Base-by-base conservation (phyloP, 177 flowering plant genomes). In the Tripterygium wilfordii region DNA sequence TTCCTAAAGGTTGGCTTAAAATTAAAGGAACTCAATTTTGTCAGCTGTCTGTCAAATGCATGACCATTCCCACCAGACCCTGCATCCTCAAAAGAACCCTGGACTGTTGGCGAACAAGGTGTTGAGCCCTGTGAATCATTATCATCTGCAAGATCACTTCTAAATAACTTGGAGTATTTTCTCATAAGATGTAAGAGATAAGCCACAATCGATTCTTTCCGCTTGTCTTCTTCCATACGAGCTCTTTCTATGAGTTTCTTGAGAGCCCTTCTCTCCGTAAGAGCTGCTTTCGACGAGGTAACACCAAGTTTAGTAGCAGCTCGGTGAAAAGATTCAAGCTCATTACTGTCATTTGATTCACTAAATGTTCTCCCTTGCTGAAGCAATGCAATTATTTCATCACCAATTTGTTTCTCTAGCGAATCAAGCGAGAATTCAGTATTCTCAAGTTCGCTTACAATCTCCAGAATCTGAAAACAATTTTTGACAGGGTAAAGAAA, bases 211-310 rank as follows among this genome's bases (percentile, higher is more conserved):
- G 47, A 62, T 52, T 57, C 69, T 65, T 72, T 80, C 18, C 13
- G 60, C 17, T 40, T 49, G 28, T 77, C 75, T 32, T 42, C 58
- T 10, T 60, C 64, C 5, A 27, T 42, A 52, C 62, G 33, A 46
- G 69, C 65, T 31, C 54, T 63, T 20, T 50, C 65, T 20, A 69
- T 66, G 10, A 68, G 58, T 54, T 54, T 80, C 50, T 62, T 71
- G 21, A 86, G 63, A 26, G 77, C 66, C 51, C 84, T 65, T 60
- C 52, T 69, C 70, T 85, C 95, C 17, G 69, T 75, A 63, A 80
- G 50, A 36, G 72, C 41, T 31, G 69, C 77, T 59, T 57, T 58
- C 17, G 60, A 51, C 43, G 90, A 75, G 30, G 70, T 60, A 32
- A 86, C 67, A 30, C 56, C 54, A 50, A 83, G 66, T 25, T 48